A percentile compares a stretch with the other conserved stretches of the same genome.
Evolutionary conservation across 305 asterid species (phyloP).

Genomic region (Rubia tinctorum): DNA sequence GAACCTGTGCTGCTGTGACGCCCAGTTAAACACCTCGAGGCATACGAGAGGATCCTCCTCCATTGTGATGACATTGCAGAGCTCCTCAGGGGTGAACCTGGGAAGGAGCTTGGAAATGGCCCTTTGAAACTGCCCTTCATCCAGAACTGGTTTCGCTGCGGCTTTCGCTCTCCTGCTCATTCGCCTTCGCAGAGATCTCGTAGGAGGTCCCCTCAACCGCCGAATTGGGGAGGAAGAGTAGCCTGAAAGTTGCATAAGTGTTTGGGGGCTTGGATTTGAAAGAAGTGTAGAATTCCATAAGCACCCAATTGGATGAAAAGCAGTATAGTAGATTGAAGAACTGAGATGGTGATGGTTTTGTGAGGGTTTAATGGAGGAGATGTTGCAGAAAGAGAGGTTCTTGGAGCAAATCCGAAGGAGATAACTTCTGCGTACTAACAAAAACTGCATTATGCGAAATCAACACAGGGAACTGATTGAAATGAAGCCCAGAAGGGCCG

Average conservation of each 20-base stretch:
- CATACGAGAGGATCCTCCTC: conserved; percentile 72
- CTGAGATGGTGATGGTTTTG: conserved; percentile 2
- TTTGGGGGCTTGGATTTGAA: conserved; percentile 17
- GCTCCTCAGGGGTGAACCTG: conserved; percentile 77
- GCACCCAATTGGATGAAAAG: not conserved
- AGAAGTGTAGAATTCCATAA: not conserved
- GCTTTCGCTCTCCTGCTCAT: conserved; percentile 66
- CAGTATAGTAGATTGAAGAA: not conserved
- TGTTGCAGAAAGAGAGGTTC: not conserved
- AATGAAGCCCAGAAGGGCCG: not conserved
- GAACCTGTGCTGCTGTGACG: conserved; percentile 77
- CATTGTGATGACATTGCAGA: conserved; percentile 45
- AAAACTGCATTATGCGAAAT: not conserved
- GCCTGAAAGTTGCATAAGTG: conserved; percentile 23
- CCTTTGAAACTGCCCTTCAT: conserved; percentile 45
- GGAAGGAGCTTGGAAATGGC: conserved; percentile 61
- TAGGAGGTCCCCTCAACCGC: conserved; percentile 50
- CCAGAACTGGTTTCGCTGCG: conserved; percentile 61
- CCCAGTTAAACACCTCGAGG: conserved; percentile 93
- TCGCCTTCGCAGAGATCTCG: conserved; percentile 71
- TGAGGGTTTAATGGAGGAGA: conserved; percentile 7
- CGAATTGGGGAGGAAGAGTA: conserved; percentile 44
- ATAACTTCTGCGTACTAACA: conserved; percentile 10
- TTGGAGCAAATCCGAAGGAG: conserved; percentile 11
- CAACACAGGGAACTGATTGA: not conserved